Evolutionary conservation across 768 basidiomycete genomes (phyloP), one percentile per base, ranked within the genome.

Genomic region (Tephrocybe rancida): DNA sequence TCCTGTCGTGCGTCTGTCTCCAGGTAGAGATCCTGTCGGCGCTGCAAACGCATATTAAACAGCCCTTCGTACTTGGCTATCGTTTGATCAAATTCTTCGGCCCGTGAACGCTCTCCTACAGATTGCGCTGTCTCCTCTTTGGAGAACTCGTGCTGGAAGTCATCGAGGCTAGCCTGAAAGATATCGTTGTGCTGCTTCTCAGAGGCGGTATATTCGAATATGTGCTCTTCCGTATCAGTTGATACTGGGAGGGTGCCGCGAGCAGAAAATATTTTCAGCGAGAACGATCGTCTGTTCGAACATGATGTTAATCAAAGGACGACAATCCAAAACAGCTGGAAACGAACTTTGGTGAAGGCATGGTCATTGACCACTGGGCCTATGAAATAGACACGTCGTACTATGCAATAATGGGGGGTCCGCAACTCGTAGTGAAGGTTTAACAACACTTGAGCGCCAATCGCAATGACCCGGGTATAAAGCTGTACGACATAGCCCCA

Each of bases 111-210:
- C 45, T 53, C 52, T 32, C 52, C 44, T 13, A 18, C 38, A 13
- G 27, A 22, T 25, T 53, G 52, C 16, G 11, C 5, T 11, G 8
- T 38, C 44, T 53, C 52, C 21, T 53, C 52, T 8, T 53, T 21
- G n/a, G 38, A 18, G 18, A 47, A 53, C 19, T 46, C 38, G 14
- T 41, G 14, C 38, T 42, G 45, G 8, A 41, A 48, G 9, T 53
- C 38, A 14, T 42, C n/a, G 8, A 48, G 26, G 18, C 45, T 53
- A 3, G 5, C 25, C 14, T 32, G 37, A 26, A 53, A 53, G 6
- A 35, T 41, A 7, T 41, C 38, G 5, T 53, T 25, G 1, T 27
- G 45, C 3, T 34, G 37, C 11, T 10, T 38, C 34, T 53, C 52
- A 34, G 45, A 39, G 3, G n/a, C 19, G 30, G 44, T 38, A n/a